phyloP scores from a whole-genome alignment of 805 yeast genomes.

The Wickerhamomyces queroliae region DNA sequence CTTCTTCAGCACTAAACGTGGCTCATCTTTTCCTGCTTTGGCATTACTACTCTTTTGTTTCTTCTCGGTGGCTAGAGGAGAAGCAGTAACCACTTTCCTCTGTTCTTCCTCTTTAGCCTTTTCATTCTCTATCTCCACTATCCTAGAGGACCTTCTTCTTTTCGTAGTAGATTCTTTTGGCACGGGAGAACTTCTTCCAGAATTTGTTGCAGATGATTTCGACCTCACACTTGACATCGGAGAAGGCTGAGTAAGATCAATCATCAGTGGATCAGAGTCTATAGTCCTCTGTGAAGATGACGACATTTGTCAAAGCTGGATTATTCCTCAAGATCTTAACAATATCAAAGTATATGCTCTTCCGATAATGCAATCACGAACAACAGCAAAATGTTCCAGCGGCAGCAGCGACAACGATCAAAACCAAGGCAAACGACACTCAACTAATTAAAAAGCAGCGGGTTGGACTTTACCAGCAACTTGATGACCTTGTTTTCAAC shows the following conservation, averaged over 20 bases:
- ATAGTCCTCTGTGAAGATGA: not conserved
- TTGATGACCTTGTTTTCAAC: too few species aligned
- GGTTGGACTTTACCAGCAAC: too few species aligned
- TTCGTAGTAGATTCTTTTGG: not conserved
- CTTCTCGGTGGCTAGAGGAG: not conserved
- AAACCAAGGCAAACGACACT: too few species aligned
- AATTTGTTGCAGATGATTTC: not conserved
- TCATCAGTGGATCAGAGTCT: not conserved
- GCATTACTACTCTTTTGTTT: not conserved
- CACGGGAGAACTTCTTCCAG: slow-evolving; percentile 3
- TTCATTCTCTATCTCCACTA: slow-evolving; percentile 1
- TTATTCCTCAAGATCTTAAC: too few species aligned
- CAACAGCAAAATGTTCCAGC: too few species aligned
- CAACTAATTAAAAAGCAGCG: too few species aligned
- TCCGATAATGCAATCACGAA: too few species aligned
- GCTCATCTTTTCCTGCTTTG: not conserved
- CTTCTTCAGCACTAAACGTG: slow-evolving; percentile 5
- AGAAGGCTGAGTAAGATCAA: slow-evolving; percentile 2
- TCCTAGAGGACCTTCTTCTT: slow-evolving; percentile 7
- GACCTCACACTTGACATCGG: slow-evolving; percentile 3
- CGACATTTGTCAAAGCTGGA: too few species aligned
- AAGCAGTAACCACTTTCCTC: not conserved
- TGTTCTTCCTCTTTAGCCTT: not conserved
- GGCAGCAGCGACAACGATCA: too few species aligned
- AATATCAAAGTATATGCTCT: too few species aligned